These are phyloP conservation scores for Cladobotryum protrusum DNA, from an alignment of 2,329 filamentous ascomycete species.

Conservation along the genomic window DNA sequence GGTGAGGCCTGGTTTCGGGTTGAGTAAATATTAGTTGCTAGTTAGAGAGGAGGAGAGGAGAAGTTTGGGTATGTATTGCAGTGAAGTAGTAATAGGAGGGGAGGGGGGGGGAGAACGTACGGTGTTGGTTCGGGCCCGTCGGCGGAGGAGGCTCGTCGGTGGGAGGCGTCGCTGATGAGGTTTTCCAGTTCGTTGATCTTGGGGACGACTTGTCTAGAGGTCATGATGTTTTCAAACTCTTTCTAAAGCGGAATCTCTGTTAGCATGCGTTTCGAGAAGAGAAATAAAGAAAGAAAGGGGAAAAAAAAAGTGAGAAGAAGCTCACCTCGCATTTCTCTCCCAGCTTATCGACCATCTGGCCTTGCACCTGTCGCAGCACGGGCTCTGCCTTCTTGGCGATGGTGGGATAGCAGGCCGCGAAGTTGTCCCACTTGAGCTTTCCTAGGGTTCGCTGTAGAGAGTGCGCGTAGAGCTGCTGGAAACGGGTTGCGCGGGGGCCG, in stretches of 20 bases:
- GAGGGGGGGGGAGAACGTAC: conserved; percentile 28
- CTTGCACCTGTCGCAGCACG: conserved; percentile 49
- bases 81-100: not conserved
- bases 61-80: not conserved
- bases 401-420: conserved; percentile 56
- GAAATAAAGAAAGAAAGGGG: not conserved
- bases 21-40: not conserved
- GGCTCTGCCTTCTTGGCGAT: conserved; percentile 45
- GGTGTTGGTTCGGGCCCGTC: conserved; percentile 34
- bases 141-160: conserved; percentile 17
- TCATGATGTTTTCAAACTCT: conserved; percentile 52
- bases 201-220: conserved; percentile 45
- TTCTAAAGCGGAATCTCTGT: conserved; percentile 25
- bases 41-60: not conserved
- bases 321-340: conserved; percentile 46
- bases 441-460: conserved; percentile 48
- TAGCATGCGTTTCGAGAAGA: not conserved
- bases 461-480: conserved; percentile 48
- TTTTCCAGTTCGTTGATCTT: conserved; percentile 54
- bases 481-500: conserved; percentile 50
- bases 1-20: conserved; percentile 42
- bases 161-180: conserved; percentile 46
- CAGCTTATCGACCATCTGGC: conserved; percentile 52
- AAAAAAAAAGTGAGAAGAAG: conserved; percentile 1
- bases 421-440: conserved; percentile 51